These are phyloP conservation scores for Spinellus fusiger DNA, from an alignment of 192 early-diverging fungal genomes.

Conservation along the genomic window DNA sequence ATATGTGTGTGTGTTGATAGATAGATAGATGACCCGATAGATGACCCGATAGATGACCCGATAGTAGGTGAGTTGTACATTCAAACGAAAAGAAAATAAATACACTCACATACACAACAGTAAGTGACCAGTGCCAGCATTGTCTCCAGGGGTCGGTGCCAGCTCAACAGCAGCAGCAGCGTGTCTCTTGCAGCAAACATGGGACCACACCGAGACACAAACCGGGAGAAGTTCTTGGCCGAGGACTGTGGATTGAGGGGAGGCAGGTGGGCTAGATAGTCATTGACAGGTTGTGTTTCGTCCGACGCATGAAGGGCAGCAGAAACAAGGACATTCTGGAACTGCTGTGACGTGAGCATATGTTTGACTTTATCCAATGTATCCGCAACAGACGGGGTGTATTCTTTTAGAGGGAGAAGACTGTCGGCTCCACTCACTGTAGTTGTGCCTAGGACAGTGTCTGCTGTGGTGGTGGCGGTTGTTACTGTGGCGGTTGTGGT, in stretches of 20 bases:
- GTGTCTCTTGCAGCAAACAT: conserved; percentile 60
- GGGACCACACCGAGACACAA: conserved; percentile 57
- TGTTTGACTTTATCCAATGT: background rate
- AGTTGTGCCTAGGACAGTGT: background rate
- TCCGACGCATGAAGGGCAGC: conserved; percentile 38
- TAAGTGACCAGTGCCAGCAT: conserved; percentile 44
- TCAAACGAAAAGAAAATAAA: conserved; percentile 6
- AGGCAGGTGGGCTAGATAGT: conserved; percentile 22
- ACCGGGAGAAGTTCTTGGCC: conserved; percentile 62
- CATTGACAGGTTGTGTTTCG: conserved; percentile 37
- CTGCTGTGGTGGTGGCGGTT: conserved; percentile 4
- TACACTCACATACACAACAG: conserved; percentile 46
- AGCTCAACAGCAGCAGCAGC: conserved; percentile 56
- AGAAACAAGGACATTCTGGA: conserved; percentile 41
- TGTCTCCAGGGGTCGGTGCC: conserved; percentile 66
- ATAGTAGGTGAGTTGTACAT: no score
- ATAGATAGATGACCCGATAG: no score
- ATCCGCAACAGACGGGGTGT: background rate
- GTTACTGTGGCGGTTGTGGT: background rate
- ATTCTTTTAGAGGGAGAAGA: background rate
- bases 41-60: no score
- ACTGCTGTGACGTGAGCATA: background rate
- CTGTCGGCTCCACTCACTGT: background rate
- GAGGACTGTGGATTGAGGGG: conserved; percentile 60
- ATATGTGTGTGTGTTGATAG: no score